Evolutionary conservation across 2,329 filamentous ascomycete genomes (phyloP), one percentile per base, ranked within the genome.

Genomic region (Fusarium illudens): DNA sequence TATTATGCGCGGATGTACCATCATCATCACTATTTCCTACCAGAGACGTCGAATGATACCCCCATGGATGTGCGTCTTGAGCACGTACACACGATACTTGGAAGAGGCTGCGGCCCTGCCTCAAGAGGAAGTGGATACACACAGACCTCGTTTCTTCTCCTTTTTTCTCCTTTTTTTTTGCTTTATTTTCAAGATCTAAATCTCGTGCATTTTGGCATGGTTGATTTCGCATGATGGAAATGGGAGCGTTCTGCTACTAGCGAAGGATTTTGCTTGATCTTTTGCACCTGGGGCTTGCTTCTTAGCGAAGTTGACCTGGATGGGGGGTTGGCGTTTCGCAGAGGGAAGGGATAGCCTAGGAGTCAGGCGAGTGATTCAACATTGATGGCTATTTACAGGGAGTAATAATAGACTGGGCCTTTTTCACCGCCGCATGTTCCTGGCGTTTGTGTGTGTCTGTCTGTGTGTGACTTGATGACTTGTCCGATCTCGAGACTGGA

Each of bases 21-120:
- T 60, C 52, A 69, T 60, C 52, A 61, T 55, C 65, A 60, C 58
- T 50, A 60, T 67, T 67, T 52, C 60, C 60, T 63, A 58, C 60
- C 59, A 61, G 64, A 67, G 71, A 73, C 62, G 51, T 64, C 67
- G 53, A 65, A 73, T 75, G 72, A 74, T 74, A 74, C 72, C 72
- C 39, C 72, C 62, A 58, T 61, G 58, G 55, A 51, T 44, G 58
- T 65, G 60, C 62, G 34, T 55, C 29, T 44, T 54, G 13, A 36
- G 37, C 57, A 52, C 60, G 59, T n/a, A n/a, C n/a, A n/a, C 55
- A 71, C 55, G 46, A 69, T 57, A 60, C 58, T 64, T 64, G 59
- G 63, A 60, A 72, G 65, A 39, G 56, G 62, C 53, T 54, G 53
- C 42, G 32, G 42, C 51, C 56, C 49, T 54, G 36, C 37, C 30